Evolutionary conservation across 2,329 filamentous ascomycete genomes (phyloP), one percentile per base, ranked within the genome.

Genomic region (Xylaria sp.): DNA sequence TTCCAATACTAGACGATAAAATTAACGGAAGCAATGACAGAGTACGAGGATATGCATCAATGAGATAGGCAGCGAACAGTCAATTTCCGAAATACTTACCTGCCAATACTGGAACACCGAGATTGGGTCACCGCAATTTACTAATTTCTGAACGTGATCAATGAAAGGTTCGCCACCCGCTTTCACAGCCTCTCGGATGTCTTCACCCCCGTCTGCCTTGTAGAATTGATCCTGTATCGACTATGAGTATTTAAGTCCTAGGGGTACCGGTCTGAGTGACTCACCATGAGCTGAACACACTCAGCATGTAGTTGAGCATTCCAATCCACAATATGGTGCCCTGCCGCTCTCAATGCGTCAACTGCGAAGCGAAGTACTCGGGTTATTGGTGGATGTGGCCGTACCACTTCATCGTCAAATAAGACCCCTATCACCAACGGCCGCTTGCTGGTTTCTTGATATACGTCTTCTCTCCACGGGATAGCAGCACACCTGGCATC

Each of bases 61-160:
- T 2, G 6, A 3, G 15, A 4, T 32, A n/a, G 51, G 25, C 41
- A 18, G 15, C 18, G 13, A 46, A 23, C 39, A 60, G n/a, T 6
- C 23, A 15, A 13, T 12, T 23, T 37, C 28, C 4, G 20, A 23
- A 7, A 60, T 46, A 56, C 60, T 37, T 4, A 63, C 60, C 51
- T 91, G 88, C 90, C 89, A 92, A 78, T 91, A 92, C 4, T 89
- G 82, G 66, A 88, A 90, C 0, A 91, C 88, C 0, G 87, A 89
- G 15, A 91, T 87, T 0, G 87, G 76, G 12, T 82, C 72, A 1
- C 82, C 86, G 0, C 82, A 81, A 61, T 87, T 86, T 15, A 91
- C 77, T 6, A 91, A 81, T 0, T 80, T 82, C 73, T 90, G 82
- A 0, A 91, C 88, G 64, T 89, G 86, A 0, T 86, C 85, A 3